Conservation (phyloP, 2,329 filamentous ascomycete genomes). For the Sarocladiaceae sp. region DNA sequence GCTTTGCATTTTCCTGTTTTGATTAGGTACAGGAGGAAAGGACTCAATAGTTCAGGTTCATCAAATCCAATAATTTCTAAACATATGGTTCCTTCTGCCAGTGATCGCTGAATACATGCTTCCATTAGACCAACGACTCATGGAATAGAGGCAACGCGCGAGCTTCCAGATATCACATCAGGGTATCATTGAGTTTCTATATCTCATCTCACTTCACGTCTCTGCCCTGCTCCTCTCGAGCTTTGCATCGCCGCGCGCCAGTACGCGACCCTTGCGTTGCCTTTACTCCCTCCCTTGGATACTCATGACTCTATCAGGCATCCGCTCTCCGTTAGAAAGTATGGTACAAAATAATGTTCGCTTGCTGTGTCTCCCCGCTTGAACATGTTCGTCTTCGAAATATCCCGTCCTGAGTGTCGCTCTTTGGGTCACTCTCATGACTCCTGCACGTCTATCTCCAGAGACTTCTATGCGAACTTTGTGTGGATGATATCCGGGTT, state of each 20-base stretch:
- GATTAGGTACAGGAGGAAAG: background rate
- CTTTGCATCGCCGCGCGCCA: no score
- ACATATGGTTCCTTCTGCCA: no score
- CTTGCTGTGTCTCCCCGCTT: background rate
- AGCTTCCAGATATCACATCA: conserved; percentile 20
- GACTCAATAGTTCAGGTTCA: no score
- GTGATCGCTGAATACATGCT: no score
- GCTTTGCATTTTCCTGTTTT: conserved; percentile 11
- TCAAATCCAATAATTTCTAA: no score
- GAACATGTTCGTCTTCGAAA: background rate
- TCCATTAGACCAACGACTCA: no score
- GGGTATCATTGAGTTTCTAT: conserved; percentile 35
- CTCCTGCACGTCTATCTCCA: background rate
- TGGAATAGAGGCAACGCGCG: background rate
- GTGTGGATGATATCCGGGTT: conserved; percentile 98
- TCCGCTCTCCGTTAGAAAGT: background rate
- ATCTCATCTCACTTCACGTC: conserved; percentile 18
- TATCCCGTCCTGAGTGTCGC: background rate
- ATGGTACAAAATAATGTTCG: conserved; percentile 10
- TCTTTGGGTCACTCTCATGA: background rate
- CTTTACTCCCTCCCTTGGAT: background rate
- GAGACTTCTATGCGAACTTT: conserved; percentile 73
- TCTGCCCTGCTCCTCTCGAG: conserved; percentile 10
- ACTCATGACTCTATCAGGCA: background rate
- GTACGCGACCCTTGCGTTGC: no score